Conservation (phyloP, 805 yeast species). For the Geotrichum ghanense region DNA sequence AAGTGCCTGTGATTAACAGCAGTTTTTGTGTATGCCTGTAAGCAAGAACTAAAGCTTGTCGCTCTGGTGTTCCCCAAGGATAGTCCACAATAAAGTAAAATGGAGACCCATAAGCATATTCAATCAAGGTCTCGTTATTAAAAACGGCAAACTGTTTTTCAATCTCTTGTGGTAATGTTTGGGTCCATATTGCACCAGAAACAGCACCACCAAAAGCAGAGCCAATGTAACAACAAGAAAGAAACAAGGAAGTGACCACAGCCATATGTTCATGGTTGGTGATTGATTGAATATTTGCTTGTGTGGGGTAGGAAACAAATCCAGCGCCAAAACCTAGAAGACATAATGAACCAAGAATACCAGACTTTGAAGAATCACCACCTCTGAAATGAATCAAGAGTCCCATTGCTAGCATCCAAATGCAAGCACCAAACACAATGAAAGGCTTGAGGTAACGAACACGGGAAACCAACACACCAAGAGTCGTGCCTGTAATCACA, state of each 20-base stretch:
- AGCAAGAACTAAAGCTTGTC: constrained; percentile 44
- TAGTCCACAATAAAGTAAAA: constrained; percentile 35
- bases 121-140: constrained; percentile 30
- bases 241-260: constrained; percentile 43
- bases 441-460: constrained; percentile 46
- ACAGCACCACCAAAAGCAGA: constrained; percentile 51
- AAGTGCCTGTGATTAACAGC: constrained; percentile 43
- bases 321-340: constrained; percentile 66
- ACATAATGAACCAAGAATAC: constrained; percentile 55
- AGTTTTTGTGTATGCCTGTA: constrained; percentile 50
- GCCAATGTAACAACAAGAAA: constrained; percentile 51
- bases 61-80: constrained; percentile 53
- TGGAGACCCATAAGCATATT: constrained; percentile 42
- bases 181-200: constrained; percentile 65
- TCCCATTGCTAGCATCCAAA: constrained; percentile 56
- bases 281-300: constrained; percentile 47
- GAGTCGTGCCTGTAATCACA: constrained; percentile 44
- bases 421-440: constrained; percentile 43
- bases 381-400: constrained; percentile 45
- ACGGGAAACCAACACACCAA: constrained; percentile 40
- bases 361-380: constrained; percentile 37
- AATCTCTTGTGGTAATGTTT: constrained; percentile 38
- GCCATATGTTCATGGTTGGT: constrained; percentile 57
- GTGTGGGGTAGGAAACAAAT: constrained; percentile 54
- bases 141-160: constrained; percentile 24